Base-by-base conservation (phyloP, 805 yeast genomes). In the Yueomyces sp. region DNA sequence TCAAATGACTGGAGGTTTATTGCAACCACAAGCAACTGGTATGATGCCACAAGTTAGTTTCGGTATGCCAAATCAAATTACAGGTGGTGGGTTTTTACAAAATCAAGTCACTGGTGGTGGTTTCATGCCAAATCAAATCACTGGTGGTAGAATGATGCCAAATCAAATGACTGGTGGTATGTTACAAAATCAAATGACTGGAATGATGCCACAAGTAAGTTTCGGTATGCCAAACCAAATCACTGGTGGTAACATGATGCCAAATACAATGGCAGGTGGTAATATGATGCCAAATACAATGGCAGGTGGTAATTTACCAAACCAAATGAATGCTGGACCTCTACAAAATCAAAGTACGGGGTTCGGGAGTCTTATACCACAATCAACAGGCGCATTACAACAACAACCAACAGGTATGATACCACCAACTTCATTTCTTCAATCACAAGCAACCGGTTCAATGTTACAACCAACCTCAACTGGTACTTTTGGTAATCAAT, bases 401-500 rank as follows among this genome's bases (percentile, higher is more conserved):
- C 33, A 6, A 3, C 77, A 74, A 47, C 68, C 68, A 8, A 74
- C 82, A 0, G 81, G 52, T 8, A 42, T 47, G 55, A 34, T 11
- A 9, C 57, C 63, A 11, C 68, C 60, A 46, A 46, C 53, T 5
- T 57, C 67, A 11, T 63, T 53, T 36, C 54, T 55, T 9, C 37
- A 34, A 34, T 34, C 37, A 11, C 37, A 34, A 34, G 37, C n/a
- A 36, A 42, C 39, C 26, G 45, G 39, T 27, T 26, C 36, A 28
- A 41, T 37, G 36, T 40, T 37, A 33, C 53, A 46, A 29, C 53
- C 53, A 12, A 90, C 81, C 57, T 75, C 74, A 48, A 82, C 92
- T 3, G 85, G 88, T 5, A 67, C 74, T n/a, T 67, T 76, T 11
- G 36, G 39, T 26, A 26, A 37, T 26, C 42, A 48, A 57, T 47